Conservation (phyloP, 257 asterid species). For the Penstemon davidsonii region DNA sequence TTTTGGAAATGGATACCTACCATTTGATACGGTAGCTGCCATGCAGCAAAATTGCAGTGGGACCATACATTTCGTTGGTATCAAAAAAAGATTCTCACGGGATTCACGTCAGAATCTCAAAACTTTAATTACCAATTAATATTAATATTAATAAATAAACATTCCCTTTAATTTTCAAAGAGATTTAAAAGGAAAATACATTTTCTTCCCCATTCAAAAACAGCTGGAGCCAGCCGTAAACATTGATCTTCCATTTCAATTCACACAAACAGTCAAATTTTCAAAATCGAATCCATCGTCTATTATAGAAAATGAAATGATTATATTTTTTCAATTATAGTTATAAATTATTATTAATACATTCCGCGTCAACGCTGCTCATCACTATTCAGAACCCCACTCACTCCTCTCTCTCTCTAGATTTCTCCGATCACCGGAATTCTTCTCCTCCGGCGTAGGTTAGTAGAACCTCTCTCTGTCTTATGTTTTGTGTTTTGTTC, state of each 20-base stretch:
- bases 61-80: not conserved
- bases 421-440: not conserved
- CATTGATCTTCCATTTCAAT: no score
- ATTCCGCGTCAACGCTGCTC: not conserved
- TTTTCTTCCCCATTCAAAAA: not conserved
- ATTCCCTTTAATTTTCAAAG: not conserved
- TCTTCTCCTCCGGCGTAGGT: not conserved
- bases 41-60: not conserved
- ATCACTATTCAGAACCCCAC: not conserved
- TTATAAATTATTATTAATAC: no score
- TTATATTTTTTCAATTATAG: no score
- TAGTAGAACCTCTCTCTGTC: not conserved
- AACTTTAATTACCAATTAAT: not conserved
- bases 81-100: not conserved
- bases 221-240: conserved; percentile 8
- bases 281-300: not conserved
- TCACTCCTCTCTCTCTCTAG: not conserved
- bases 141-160: not conserved
- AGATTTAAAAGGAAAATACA: not conserved
- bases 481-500: no score
- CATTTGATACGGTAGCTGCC: not conserved
- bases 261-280: not conserved
- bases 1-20: conserved; percentile 15
- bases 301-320: not conserved
- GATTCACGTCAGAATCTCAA: not conserved